Base-by-base conservation (phyloP, 164 flowering plant genomes). In the Malania oleifera region DNA sequence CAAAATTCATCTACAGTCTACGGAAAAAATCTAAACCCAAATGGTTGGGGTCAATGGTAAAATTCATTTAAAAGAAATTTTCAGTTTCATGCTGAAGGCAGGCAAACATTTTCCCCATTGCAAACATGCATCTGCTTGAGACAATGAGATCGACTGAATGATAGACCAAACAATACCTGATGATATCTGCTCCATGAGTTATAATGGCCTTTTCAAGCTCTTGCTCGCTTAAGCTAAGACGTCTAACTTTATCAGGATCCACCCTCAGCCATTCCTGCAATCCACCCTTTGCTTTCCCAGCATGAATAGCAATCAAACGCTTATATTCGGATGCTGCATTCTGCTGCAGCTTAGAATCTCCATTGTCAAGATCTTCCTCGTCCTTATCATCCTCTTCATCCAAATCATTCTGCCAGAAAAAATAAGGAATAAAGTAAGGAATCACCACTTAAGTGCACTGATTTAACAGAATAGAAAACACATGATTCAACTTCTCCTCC, bases 251-350 rank as follows among this genome's bases (percentile, higher is more conserved):
- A 53, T 83, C 64, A 57, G 81, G 87, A 61, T 80, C 87, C 59
- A 83, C 83, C 35, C 46, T 73, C 25, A 86, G 60, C 60, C 80
- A 74, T 5, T 69, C 89, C 8, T 54, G 35, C 35, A 86, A 20
- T 40, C 84, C 92, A 60, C 89, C 87, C 70, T 83, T 83, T 11
- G 77, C 80, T 66, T 81, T 83, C 61, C 92, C 89, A 52, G 92
- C 85, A 78, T 75, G 92, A 70, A 86, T 80, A 22, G 87, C 85
- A 67, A 86, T 86, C 52, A 83, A 52, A 54, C 70, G 73, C 58
- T 57, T 83, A 63, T 86, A 86, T 50, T 81, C 79, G 15, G 83
- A 78, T 35, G 83, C 81, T 40, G 39, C 69, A 50, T 48, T 57
- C 58, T 71, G 58, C 45, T 63, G 56, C 24, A 66, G 41, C 46